A percentile compares a stretch with the other conserved stretches of the same genome.
phyloP scores from a whole-genome alignment of 257 asterid species.

The Solanum boliviense region DNA sequence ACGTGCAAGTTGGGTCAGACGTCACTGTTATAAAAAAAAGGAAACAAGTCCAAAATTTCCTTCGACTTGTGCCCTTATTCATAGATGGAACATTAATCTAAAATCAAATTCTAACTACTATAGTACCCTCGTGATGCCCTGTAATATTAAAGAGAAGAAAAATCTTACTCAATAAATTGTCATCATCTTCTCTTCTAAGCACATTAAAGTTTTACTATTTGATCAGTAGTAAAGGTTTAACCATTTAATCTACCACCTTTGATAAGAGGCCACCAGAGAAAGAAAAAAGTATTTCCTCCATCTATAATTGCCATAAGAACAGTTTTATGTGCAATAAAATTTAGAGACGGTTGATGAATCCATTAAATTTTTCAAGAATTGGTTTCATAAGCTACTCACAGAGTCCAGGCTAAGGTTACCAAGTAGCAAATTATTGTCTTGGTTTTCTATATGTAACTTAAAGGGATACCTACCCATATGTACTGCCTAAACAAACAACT shows the following conservation, averaged over 20 bases:
- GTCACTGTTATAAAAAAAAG: not conserved
- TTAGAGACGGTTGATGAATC: not conserved
- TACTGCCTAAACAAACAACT: not conserved
- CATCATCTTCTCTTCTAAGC: not conserved
- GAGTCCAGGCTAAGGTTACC: not conserved
- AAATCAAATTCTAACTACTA: not conserved
- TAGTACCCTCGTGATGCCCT: not conserved
- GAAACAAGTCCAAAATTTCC: not conserved
- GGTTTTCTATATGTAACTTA: not conserved
- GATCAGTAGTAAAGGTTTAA: slow-evolving; percentile 2
- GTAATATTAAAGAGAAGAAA: not conserved
- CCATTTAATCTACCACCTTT: slow-evolving; percentile 8
- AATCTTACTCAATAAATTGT: not conserved
- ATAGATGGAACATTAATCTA: not conserved
- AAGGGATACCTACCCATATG: not conserved
- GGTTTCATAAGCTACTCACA: not conserved
- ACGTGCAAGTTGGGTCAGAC: not conserved
- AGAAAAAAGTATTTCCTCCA: slow-evolving; percentile 3
- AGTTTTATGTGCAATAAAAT: not conserved
- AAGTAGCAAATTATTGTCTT: not conserved
- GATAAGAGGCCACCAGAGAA: slow-evolving; percentile 14
- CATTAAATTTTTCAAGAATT: not conserved
- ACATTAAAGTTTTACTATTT: not conserved
- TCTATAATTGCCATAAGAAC: slow-evolving; percentile 9
- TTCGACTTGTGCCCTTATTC: not conserved